Evolutionary conservation across 163 green algal species (phyloP), one percentile per base, ranked within the genome.

Genomic region (Chlorella variabilis): DNA sequence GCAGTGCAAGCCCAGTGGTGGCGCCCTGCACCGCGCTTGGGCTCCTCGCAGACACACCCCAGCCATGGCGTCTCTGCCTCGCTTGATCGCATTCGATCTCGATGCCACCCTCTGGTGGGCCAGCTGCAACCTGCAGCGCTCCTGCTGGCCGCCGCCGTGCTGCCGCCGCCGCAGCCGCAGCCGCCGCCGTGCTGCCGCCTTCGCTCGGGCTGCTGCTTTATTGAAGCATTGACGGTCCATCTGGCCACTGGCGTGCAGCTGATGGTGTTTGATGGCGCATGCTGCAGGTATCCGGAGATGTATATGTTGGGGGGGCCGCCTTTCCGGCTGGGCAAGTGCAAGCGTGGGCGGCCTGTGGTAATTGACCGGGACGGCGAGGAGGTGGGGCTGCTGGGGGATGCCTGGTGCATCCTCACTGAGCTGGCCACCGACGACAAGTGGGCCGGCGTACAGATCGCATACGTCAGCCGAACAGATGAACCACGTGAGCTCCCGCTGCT

Each of bases 221-320:
- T 11, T 54, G 45, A n/a, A n/a, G n/a, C n/a, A n/a, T n/a, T 54
- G 45, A 54, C 45, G 11, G 11, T 15, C 45, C 45, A 54, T 11
- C 45, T 54, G 45, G 11, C 45, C 45, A 54, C 15, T 54, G n/a
- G n/a, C n/a, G n/a, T n/a, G n/a, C n/a, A n/a, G n/a, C n/a, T n/a
- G n/a, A n/a, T n/a, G n/a, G n/a, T n/a, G n/a, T n/a, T n/a, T n/a
- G n/a, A n/a, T n/a, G n/a, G n/a, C n/a, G n/a, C n/a, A n/a, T n/a
- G n/a, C n/a, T 74, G 31, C 80, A 85, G 81, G 81, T 78, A 69
- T 20, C 81, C 81, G 27, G 81, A 86, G 34, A 86, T 86, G 81
- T 86, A 86, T 48, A 63, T 75, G 67, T 67, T 83, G 42, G 21
- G 20, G 1, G 81, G 81, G 6, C 54, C 75, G 27, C 81, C 81